These are phyloP conservation scores for Pecoramyces ruminantium DNA, from an alignment of 192 early-diverging fungal genomes.

Conservation along the genomic window DNA sequence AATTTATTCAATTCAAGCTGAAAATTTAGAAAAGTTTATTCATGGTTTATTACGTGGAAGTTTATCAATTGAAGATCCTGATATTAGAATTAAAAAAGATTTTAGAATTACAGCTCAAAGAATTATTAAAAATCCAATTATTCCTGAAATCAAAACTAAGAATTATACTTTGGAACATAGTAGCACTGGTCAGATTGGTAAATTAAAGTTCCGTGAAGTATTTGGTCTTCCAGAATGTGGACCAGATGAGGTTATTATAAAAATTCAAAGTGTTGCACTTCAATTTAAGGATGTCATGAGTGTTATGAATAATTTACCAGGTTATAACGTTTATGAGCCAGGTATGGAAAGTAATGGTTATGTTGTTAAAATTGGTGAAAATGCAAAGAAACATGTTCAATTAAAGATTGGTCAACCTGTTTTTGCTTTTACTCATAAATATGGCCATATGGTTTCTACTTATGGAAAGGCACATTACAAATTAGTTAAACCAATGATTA, in stretches of 20 bases:
- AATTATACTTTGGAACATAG: neutral
- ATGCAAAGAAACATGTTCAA: neutral
- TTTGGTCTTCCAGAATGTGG: neutral
- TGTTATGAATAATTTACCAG: neutral
- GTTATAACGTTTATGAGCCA: neutral
- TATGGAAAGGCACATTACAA: neutral
- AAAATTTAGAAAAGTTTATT: neutral
- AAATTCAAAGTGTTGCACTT: neutral
- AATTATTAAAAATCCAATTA: neutral
- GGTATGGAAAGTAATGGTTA: neutral
- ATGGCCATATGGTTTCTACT: neutral
- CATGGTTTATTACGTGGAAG: neutral
- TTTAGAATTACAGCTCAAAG: neutral
- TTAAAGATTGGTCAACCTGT: neutral
- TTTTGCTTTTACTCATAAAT: neutral
- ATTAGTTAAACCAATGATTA: neutral
- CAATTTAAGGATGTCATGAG: neutral
- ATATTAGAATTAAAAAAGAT: neutral
- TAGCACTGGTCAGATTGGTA: neutral
- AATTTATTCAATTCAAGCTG: neutral
- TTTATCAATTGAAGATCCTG: neutral
- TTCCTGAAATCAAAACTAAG: neutral
- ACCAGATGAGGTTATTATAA: neutral
- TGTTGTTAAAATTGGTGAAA: neutral
- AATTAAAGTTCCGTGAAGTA: neutral